These are phyloP conservation scores for Zopfia rhizophila DNA, from an alignment of 2,329 filamentous ascomycete species.

Conservation along the genomic window DNA sequence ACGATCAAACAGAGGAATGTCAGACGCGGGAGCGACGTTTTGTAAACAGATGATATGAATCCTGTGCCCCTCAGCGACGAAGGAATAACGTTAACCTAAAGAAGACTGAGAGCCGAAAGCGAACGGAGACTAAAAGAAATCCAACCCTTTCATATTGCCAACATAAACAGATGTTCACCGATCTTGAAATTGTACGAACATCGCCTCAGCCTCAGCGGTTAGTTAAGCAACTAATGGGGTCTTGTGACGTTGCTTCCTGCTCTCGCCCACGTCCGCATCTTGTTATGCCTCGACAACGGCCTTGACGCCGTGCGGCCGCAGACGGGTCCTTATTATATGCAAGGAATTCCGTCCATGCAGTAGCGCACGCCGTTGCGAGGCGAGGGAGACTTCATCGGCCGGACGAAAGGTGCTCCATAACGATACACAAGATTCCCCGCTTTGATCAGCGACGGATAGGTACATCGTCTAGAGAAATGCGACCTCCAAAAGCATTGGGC, in stretches of 20 bases:
- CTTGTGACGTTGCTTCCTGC: constrained; percentile 23
- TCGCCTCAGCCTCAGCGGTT: constrained; percentile 10
- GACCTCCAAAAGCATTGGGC: constrained; percentile 15
- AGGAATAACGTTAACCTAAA: not conserved
- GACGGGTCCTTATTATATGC: constrained; percentile 25
- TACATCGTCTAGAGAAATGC: constrained; percentile 14
- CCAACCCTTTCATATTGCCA: constrained; percentile 13
- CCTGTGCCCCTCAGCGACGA: constrained; percentile 29
- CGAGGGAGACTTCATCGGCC: constrained; percentile 23
- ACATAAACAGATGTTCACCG: constrained; percentile 26
- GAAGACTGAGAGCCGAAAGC: not conserved
- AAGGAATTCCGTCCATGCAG: constrained; percentile 38
- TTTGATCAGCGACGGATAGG: constrained; percentile 28
- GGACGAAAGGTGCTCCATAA: constrained; percentile 29
- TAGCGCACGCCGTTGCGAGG: constrained; percentile 20
- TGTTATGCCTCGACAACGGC: constrained; percentile 30
- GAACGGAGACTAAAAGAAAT: not conserved
- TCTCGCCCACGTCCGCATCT: constrained; percentile 20
- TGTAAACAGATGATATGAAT: constrained; percentile 14
- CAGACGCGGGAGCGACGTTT: constrained; percentile 26
- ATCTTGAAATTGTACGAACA: constrained; percentile 14
- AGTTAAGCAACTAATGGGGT: constrained; percentile 6
- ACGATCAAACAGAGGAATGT: constrained; percentile 32
- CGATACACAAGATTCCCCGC: constrained; percentile 24
- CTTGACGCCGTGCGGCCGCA: constrained; percentile 33